phyloP scores from a whole-genome alignment of 345 rosid genomes.

The Sisymbrium altissimum region DNA sequence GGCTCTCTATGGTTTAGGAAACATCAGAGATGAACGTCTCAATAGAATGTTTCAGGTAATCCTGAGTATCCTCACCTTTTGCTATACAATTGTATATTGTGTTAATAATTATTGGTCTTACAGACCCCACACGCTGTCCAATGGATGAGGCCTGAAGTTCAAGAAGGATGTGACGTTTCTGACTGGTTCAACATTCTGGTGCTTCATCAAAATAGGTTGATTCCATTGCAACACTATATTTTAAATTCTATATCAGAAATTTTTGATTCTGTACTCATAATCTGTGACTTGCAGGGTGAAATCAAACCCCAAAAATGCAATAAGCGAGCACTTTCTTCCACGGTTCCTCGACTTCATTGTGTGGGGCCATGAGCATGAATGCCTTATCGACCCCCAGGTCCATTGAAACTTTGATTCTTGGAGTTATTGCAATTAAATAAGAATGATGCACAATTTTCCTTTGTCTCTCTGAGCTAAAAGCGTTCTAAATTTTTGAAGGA shows the following conservation, averaged over 20 bases:
- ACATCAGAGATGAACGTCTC: conserved; percentile 96
- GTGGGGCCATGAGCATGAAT: conserved; percentile 99
- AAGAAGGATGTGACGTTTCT: conserved; percentile 72
- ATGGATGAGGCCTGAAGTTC: conserved; percentile 99
- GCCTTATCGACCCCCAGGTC: conserved; percentile 95
- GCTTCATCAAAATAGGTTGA: conserved; percentile 97
- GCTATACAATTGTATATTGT: conserved; percentile 3
- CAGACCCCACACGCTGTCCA: conserved; percentile 98
- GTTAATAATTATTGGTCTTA: conserved; percentile 23
- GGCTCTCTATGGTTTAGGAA: conserved; percentile 97
- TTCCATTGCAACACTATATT: not conserved
- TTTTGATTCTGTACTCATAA: conserved; percentile 3
- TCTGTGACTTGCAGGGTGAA: conserved; percentile 62
- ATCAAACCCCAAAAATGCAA: conserved; percentile 95
- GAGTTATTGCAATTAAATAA: conserved; percentile 1
- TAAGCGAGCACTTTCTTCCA: conserved; percentile 94
- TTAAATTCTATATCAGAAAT: not conserved
- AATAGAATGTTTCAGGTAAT: conserved; percentile 97
- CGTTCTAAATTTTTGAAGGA: conserved; percentile 60
- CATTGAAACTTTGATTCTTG: not conserved
- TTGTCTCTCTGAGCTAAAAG: conserved; percentile 34
- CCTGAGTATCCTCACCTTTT: conserved; percentile 10
- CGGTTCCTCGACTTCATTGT: conserved; percentile 90
- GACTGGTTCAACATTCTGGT: conserved; percentile 98
- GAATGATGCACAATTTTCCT: not conserved